Conservation (phyloP, 2,329 filamentous ascomycete genomes). For the Kalmusia sp. region DNA sequence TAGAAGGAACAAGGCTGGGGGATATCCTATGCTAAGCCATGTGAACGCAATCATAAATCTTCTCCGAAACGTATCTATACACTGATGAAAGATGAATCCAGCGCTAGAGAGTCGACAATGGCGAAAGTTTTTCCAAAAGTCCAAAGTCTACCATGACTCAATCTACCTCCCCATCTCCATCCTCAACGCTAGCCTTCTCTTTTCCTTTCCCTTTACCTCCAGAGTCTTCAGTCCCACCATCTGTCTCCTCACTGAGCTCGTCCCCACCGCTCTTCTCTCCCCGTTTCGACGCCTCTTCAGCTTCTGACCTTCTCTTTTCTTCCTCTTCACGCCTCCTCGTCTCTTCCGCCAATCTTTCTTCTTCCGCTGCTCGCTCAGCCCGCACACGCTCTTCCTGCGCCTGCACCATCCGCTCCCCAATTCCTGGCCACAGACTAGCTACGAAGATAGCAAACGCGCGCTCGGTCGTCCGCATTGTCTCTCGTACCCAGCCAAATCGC, state of each 20-base stretch:
- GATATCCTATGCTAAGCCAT: conserved; percentile 2
- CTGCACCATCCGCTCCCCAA: conserved; percentile 67
- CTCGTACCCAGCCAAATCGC: conserved; percentile 37
- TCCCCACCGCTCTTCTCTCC: background rate
- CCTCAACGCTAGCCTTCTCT: conserved; percentile 5
- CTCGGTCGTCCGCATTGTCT: conserved; percentile 56
- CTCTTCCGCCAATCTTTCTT: conserved; percentile 21
- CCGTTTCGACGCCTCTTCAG: background rate
- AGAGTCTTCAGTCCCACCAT: background rate
- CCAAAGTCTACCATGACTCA: background rate
- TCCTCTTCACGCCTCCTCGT: conserved; percentile 24
- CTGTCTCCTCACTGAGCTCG: background rate
- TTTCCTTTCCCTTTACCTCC: conserved; percentile 3
- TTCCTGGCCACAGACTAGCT: conserved; percentile 66
- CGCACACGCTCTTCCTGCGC: conserved; percentile 58
- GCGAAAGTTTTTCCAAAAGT: background rate
- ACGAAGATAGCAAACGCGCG: conserved; percentile 67
- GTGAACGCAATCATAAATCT: background rate
- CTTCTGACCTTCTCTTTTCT: conserved; percentile 15
- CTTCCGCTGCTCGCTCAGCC: conserved; percentile 35
- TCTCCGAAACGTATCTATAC: background rate
- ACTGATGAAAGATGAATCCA: too few species aligned
- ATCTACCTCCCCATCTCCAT: background rate
- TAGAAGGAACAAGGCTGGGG: background rate
- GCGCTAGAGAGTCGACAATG: too few species aligned